phyloP scores from a whole-genome alignment of 257 asterid species.

The Solanum megistacrolobum region DNA sequence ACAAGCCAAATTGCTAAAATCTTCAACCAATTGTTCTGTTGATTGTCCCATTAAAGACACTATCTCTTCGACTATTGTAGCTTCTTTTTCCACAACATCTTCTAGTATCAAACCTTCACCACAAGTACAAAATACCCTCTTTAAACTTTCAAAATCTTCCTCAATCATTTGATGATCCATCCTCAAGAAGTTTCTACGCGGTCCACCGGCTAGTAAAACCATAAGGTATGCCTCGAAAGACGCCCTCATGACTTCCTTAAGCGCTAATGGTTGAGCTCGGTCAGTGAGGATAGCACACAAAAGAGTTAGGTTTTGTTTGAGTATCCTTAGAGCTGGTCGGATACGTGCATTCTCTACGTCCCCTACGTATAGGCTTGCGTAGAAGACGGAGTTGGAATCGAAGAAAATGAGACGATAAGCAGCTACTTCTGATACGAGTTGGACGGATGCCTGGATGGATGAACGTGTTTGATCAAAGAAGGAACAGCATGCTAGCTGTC shows the following conservation, averaged over 20 bases:
- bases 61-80: constrained; percentile 66
- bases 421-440: constrained; percentile 78
- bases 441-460: constrained; percentile 39
- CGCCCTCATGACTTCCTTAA: constrained; percentile 74
- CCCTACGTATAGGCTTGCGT: constrained; percentile 38
- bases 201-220: constrained; percentile 88
- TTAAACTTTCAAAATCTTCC: constrained; percentile 65
- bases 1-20: constrained; percentile 64
- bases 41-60: constrained; percentile 62
- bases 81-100: constrained; percentile 55
- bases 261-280: constrained; percentile 52
- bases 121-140: constrained; percentile 45
- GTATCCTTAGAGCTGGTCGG: constrained; percentile 36
- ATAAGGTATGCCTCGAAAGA: constrained; percentile 67
- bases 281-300: constrained; percentile 71
- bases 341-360: constrained; percentile 50
- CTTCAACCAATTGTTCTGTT: constrained; percentile 76
- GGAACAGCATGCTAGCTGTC: constrained; percentile 32
- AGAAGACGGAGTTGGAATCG: constrained; percentile 62
- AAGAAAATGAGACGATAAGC: constrained; percentile 78
- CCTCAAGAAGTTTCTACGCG: constrained; percentile 39
- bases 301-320: constrained; percentile 69
- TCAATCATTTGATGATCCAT: constrained; percentile 64
- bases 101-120: constrained; percentile 71
- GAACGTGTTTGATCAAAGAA: constrained; percentile 56